Base-by-base conservation (phyloP, 2,329 filamentous ascomycete genomes). In the Claviceps sp. region DNA sequence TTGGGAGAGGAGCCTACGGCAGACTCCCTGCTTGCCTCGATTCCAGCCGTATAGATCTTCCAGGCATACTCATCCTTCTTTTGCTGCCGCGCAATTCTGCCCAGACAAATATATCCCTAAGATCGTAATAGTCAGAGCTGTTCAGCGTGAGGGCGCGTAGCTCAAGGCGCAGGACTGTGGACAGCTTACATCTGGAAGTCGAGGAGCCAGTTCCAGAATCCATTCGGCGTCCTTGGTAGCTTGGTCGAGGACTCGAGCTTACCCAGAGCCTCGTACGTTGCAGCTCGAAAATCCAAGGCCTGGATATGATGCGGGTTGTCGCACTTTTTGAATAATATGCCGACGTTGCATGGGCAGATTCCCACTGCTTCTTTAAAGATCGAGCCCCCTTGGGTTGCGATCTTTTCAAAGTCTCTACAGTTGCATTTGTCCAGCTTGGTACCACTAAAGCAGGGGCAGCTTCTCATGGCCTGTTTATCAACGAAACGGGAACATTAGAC, bases 361-460 rank as follows among this genome's bases (percentile, higher is more conserved):
- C 67, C 65, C 63, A 70, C 70, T 47, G 68, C 69, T 56, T 72
- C 70, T 2, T 67, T 59, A 54, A 70, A 71, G 22, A 72, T 66
- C n/a, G 65, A 67, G 11, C 63, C 65, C 36, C 61, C 60, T 34
- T 65, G 59, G 1, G 50, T 51, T 2, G 63, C 66, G 13, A 66
- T 60, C 22, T 61, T 59, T 45, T 69, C 64, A 44, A 65, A 72
- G 52, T 70, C 22, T 43, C 22, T 43, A 22, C 41, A 43, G 41
- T 3, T 43, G 41, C 41, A 43, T 24, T 20, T 43, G 24, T 6
- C 22, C 65, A 70, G 63, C 47, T 62, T 67, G 43, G 57, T 57
- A 16, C 63, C 63, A 36, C 63, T 60, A 48, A 56, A 59, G 54
- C 68, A 71, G 2, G 62, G 42, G 34, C 69, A 71, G 3, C 61